phyloP scores from a whole-genome alignment of 768 basidiomycete genomes.

The Lentinula aciculospora region DNA sequence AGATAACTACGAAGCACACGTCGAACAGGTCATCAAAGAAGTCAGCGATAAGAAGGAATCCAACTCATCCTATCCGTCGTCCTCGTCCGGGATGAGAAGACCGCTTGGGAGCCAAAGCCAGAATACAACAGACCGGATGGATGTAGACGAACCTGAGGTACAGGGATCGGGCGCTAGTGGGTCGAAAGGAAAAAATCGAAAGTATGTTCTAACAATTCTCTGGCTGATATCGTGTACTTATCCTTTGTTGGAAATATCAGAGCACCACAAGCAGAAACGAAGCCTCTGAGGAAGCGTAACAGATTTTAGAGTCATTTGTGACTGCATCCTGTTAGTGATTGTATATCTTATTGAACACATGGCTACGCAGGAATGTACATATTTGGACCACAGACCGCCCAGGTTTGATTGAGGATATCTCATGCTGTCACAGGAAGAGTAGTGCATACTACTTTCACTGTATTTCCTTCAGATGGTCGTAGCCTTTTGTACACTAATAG shows the following conservation, averaged over 20 bases:
- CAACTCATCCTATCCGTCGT: slow-evolving; percentile 11
- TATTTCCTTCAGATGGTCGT: too few relatives aligned
- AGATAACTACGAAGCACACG: slow-evolving; percentile 48
- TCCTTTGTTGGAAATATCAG: slow-evolving; percentile 17
- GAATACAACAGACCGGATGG: slow-evolving; percentile 41
- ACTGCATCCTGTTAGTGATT: too few relatives aligned
- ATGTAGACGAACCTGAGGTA: slow-evolving; percentile 50
- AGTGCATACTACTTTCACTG: too few relatives aligned
- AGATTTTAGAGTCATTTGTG: slow-evolving; percentile 29
- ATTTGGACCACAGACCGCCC: too few relatives aligned
- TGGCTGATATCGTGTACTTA: neutral
- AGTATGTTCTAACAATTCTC: slow-evolving; percentile 33
- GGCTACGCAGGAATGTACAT: too few relatives aligned
- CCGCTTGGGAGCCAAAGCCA: slow-evolving; percentile 18
- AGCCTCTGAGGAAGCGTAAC: slow-evolving; percentile 54
- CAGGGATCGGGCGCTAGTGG: slow-evolving; percentile 20
- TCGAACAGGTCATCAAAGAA: slow-evolving; percentile 54
- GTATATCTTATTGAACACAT: too few relatives aligned
- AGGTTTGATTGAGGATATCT: too few relatives aligned
- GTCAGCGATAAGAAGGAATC: slow-evolving; percentile 61
- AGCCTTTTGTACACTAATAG: too few relatives aligned
- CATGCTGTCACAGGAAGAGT: too few relatives aligned
- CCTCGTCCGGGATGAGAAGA: slow-evolving; percentile 10
- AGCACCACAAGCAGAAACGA: slow-evolving; percentile 37
- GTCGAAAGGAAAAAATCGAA: slow-evolving; percentile 51